A percentile compares a stretch with the other conserved stretches of the same genome.
Conservation (phyloP, 805 yeast genomes). For the Ogataea methanolica region DNA sequence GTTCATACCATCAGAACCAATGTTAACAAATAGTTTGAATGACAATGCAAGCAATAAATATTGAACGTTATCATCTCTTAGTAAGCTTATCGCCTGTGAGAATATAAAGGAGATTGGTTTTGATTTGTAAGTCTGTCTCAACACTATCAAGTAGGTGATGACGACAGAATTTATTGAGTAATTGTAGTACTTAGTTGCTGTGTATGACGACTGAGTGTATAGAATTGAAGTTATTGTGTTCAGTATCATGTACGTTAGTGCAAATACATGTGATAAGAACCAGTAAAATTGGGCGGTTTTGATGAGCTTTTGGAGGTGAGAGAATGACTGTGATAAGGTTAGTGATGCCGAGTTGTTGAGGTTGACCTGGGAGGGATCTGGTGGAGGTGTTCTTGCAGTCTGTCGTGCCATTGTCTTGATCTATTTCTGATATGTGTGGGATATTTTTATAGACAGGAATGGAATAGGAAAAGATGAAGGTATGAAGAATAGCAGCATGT, state of each 20-base stretch:
- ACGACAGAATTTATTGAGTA: slow-evolving; percentile 47
- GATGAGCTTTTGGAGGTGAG: slow-evolving; percentile 12
- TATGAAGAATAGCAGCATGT: too few relatives aligned
- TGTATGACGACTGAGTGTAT: slow-evolving; percentile 24
- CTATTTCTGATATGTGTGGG: neutral
- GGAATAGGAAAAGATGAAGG: too few relatives aligned
- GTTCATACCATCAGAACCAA: slow-evolving; percentile 14
- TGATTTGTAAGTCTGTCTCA: slow-evolving; percentile 53
- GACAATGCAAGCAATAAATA: slow-evolving; percentile 45
- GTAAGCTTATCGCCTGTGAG: slow-evolving; percentile 25
- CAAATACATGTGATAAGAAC: slow-evolving; percentile 59
- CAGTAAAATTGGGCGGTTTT: slow-evolving; percentile 63
- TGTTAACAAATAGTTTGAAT: slow-evolving; percentile 30
- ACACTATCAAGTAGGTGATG: slow-evolving; percentile 57
- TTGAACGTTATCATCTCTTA: slow-evolving; percentile 58
- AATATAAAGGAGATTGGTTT: slow-evolving; percentile 27
- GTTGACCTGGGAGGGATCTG: slow-evolving; percentile 1
- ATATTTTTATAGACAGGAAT: neutral
- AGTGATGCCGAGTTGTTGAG: neutral
- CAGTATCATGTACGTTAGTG: slow-evolving; percentile 37
- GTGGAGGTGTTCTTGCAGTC: neutral
- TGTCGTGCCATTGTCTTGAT: neutral
- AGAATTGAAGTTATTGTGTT: slow-evolving; percentile 41
- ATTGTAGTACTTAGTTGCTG: slow-evolving; percentile 34
- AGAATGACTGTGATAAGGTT: neutral